phyloP scores from a whole-genome alignment of 768 basidiomycete genomes.

The Harrya chromipes region DNA sequence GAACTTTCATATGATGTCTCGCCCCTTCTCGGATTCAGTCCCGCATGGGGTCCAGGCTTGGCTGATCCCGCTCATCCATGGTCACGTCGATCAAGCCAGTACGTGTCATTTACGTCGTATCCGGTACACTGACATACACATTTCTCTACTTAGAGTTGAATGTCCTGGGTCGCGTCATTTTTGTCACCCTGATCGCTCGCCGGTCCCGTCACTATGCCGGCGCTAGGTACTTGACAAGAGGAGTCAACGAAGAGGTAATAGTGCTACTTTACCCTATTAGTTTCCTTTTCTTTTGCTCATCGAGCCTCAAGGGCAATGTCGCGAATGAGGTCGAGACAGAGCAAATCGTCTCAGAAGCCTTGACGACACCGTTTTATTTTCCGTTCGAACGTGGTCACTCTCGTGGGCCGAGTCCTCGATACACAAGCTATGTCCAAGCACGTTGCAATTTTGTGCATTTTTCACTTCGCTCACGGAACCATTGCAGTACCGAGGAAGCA shows the following conservation, averaged over 20 bases:
- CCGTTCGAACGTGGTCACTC: conserved; percentile 42
- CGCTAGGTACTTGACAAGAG: conserved; percentile 89
- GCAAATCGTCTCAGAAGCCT: conserved; percentile 89
- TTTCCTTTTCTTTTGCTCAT: conserved; percentile 1
- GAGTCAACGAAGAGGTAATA: conserved; percentile 85
- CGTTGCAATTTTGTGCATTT: not conserved
- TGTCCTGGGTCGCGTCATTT: conserved; percentile 85
- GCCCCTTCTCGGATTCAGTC: conserved; percentile 52
- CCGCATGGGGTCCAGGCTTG: conserved; percentile 61
- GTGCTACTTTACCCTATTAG: not conserved
- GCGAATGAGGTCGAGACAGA: conserved; percentile 99
- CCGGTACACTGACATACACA: not conserved
- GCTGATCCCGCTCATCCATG: conserved; percentile 90
- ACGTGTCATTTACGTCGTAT: conserved; percentile 30
- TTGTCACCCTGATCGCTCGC: conserved; percentile 92
- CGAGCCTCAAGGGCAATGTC: conserved; percentile 74
- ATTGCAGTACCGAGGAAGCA: conserved; percentile 85
- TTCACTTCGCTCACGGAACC: not conserved
- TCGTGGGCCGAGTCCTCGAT: conserved; percentile 74
- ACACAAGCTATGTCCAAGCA: conserved; percentile 94
- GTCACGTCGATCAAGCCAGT: conserved; percentile 99
- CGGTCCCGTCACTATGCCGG: conserved; percentile 95
- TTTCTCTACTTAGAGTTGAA: conserved; percentile 64
- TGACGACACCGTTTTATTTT: conserved; percentile 87
- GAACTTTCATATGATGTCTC: conserved; percentile 86